Evolutionary conservation across 139 green algal species (phyloP), one percentile per base, ranked within the genome.

Genomic region (Parachlorella kessleri): DNA sequence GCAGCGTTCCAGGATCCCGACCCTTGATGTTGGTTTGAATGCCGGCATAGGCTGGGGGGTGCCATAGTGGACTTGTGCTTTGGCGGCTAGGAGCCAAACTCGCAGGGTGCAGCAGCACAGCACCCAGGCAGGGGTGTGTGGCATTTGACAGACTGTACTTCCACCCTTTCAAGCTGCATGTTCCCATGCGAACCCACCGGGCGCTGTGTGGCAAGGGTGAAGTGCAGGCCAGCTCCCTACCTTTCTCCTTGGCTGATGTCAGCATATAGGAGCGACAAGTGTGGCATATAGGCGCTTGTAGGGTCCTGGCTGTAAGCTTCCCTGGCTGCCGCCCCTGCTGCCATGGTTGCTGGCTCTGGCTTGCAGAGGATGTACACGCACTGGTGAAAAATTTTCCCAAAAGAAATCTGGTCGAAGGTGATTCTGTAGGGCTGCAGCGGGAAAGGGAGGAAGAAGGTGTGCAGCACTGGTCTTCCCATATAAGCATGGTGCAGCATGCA

Each of bases 231-330:
- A n/a, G n/a, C 35, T 7, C 4, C 38, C 36, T 28, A 83, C 83
- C 84, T 79, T 26, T 55, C n/a, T 10, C 63, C 37, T 30, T 66
- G 8, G 26, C 28, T 8, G 1, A 89, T 85, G 39, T 89, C 84
- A 28, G 55, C 40, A 30, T 89, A 89, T 55, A 89, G 70, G n/a
- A 89, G 70, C 6, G 68, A 81, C n/a, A 88, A 42, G 75, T 89
- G 84, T 23, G 84, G 84, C 84, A 89, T 89, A 70, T 89, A 89
- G 7, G n/a, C 9, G 32, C 30, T 67, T 32, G 38, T 36, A 6
- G 74, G 35, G 40, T 84, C 74, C 6, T 72, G 38, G 2, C 55
- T 38, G 30, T 73, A 87, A 18, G 59, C 72, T 26, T 59, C 55
- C 6, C 66, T 33, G 6, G 83, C 36, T 14, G 40, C 70, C 1